A percentile compares a stretch with the other conserved stretches of the same genome.
Evolutionary conservation across 495 filamentous ascomycete genomes (phyloP).

Genomic region (Letharia columbiana): DNA sequence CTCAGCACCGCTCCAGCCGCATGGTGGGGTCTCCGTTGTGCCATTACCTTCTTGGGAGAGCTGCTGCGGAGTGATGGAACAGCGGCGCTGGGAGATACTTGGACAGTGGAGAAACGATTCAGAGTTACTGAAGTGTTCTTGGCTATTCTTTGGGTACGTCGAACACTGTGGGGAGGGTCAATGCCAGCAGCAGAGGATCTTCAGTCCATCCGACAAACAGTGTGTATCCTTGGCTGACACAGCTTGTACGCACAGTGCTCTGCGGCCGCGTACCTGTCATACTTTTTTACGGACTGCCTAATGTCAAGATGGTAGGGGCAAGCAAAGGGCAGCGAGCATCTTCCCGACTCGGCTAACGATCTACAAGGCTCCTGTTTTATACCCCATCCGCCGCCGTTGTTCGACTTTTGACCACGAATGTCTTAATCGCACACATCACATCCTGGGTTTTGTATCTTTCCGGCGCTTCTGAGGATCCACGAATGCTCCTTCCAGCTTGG

Average conservation of each 20-base stretch:
- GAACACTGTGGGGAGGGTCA: constrained; percentile 3
- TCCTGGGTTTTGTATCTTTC: constrained; percentile 71
- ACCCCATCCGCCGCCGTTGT: constrained; percentile 77
- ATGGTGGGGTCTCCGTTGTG: constrained; percentile 56
- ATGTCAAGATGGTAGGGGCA: constrained; percentile 75
- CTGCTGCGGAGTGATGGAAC: constrained; percentile 42
- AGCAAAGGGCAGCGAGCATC: background rate
- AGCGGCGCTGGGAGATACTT: constrained; percentile 37
- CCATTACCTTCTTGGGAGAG: constrained; percentile 51
- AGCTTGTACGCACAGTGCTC: constrained; percentile 49
- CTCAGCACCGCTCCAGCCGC: constrained; percentile 50
- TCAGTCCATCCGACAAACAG: background rate
- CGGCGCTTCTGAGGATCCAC: constrained; percentile 64
- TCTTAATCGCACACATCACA: constrained; percentile 71
- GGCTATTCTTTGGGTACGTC: constrained; percentile 72
- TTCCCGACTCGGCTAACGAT: background rate
- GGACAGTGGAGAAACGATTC: constrained; percentile 49
- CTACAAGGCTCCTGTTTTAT: constrained; percentile 70
- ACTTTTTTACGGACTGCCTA: constrained; percentile 84
- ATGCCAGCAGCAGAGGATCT: background rate
- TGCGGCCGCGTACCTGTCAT: constrained; percentile 76
- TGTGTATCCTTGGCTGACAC: constrained; percentile 5
- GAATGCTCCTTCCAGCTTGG: constrained; percentile 76
- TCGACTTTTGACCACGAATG: constrained; percentile 70
- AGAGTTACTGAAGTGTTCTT: constrained; percentile 69